Evolutionary conservation across 2,329 filamentous ascomycete species (phyloP).

Genomic region (Zymoseptoria passerinii): DNA sequence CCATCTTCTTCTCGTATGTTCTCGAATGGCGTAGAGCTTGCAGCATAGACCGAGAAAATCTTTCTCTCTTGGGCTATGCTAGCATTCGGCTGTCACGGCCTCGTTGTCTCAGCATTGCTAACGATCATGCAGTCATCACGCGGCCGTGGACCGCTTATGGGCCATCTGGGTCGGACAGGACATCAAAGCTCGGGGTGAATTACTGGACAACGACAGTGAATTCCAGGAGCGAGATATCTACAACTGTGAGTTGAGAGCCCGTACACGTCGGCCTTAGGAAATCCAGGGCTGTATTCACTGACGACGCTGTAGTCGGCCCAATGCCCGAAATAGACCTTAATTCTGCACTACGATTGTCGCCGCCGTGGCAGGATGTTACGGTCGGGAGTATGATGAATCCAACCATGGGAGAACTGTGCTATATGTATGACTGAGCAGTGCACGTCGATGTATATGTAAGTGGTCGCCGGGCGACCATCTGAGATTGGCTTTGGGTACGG

Average conservation of each 20-base stretch:
- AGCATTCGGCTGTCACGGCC: too few relatives aligned
- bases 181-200: background rate
- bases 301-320: background rate
- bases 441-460: background rate
- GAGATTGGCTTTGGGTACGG: background rate
- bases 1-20: background rate
- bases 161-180: background rate
- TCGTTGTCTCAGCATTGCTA: too few relatives aligned
- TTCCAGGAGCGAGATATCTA: conserved; percentile 37
- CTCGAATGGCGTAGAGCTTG: too few relatives aligned
- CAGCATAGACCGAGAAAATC: too few relatives aligned
- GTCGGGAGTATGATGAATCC: conserved; percentile 11
- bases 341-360: conserved; percentile 4
- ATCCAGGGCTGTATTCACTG: background rate
- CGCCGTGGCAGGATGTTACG: conserved; percentile 4
- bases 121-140: background rate
- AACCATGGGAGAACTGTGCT: conserved; percentile 10
- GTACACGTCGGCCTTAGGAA: conserved; percentile 9
- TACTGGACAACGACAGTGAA: background rate
- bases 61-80: too few relatives aligned
- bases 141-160: background rate
- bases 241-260: conserved; percentile 25
- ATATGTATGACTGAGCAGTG: conserved; percentile 11
- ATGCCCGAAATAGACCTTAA: background rate
- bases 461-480: background rate